Conservation (phyloP, 768 basidiomycete genomes). For the Lentinula sp. region DNA sequence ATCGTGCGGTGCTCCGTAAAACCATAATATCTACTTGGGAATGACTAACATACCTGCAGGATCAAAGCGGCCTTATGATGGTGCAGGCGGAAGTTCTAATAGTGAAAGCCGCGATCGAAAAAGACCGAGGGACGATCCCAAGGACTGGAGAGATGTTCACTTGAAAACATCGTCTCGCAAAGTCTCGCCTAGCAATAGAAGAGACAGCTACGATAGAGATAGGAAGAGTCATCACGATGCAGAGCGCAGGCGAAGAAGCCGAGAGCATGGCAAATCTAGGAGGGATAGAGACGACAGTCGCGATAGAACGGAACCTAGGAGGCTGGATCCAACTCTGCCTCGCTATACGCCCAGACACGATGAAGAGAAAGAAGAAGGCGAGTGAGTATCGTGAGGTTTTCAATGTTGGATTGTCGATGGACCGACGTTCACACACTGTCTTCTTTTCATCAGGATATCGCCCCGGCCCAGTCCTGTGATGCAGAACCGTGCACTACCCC, state of each 20-base stretch:
- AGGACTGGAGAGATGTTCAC: slow-evolving; percentile 70
- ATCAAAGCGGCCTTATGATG: slow-evolving; percentile 76
- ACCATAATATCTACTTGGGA: slow-evolving; percentile 15
- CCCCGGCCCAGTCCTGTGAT: slow-evolving; percentile 34
- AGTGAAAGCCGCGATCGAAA: slow-evolving; percentile 36
- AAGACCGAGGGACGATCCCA: slow-evolving; percentile 50
- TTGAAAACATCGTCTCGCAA: slow-evolving; percentile 35
- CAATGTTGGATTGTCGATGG: background rate
- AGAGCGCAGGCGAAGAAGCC: slow-evolving; percentile 23
- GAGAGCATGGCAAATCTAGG: slow-evolving; percentile 21
- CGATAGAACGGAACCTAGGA: slow-evolving; percentile 9
- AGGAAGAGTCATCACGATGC: slow-evolving; percentile 25
- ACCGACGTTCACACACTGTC: slow-evolving; percentile 2
- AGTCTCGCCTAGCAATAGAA: slow-evolving; percentile 23
- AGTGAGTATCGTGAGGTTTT: slow-evolving; percentile 62
- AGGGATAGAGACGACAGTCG: slow-evolving; percentile 30
- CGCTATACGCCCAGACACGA: slow-evolving; percentile 6
- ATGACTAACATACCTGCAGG: slow-evolving; percentile 86
- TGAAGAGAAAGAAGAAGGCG: slow-evolving; percentile 83
- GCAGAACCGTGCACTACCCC: slow-evolving; percentile 15
- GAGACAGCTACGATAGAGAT: slow-evolving; percentile 30
- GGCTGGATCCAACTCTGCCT: background rate
- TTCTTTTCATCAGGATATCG: slow-evolving; percentile 49
- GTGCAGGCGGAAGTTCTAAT: slow-evolving; percentile 17
- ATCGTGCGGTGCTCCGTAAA: slow-evolving; percentile 9